phyloP scores from a whole-genome alignment of 2,329 filamentous ascomycete species.

The Pseudocercospora musae region DNA sequence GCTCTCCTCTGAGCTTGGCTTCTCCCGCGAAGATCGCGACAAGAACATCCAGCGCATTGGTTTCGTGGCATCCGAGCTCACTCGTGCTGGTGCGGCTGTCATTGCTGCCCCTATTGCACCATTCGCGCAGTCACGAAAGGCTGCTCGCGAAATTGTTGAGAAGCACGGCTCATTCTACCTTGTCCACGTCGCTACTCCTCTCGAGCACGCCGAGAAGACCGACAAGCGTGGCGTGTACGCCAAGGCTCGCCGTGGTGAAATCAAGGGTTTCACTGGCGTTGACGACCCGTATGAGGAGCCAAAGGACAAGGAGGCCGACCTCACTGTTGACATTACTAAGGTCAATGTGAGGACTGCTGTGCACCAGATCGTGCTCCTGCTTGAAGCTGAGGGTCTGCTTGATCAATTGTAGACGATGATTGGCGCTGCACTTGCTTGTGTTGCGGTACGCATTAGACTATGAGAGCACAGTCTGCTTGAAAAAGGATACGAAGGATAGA shows the following conservation, averaged over 20 bases:
- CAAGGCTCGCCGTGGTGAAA: conserved; percentile 79
- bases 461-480: not conserved
- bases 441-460: not conserved
- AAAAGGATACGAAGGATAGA: not conserved
- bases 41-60: conserved; percentile 94
- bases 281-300: conserved; percentile 95
- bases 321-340: conserved; percentile 81
- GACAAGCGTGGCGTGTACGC: conserved; percentile 90
- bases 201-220: conserved; percentile 91
- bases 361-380: conserved; percentile 89
- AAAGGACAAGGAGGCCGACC: conserved; percentile 73
- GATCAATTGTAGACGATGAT: conserved; percentile 55
- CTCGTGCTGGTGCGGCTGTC: conserved; percentile 85
- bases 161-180: conserved; percentile 91
- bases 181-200: conserved; percentile 86
- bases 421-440: not conserved
- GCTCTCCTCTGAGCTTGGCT: conserved; percentile 91
- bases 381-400: conserved; percentile 85
- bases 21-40: conserved; percentile 87
- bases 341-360: conserved; percentile 88
- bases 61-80: conserved; percentile 93
- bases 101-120: conserved; percentile 96
- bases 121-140: conserved; percentile 72
- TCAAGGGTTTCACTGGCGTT: conserved; percentile 97
- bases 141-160: conserved; percentile 80